phyloP scores from a whole-genome alignment of 441 rosid genomes.

The Populus hybrid region DNA sequence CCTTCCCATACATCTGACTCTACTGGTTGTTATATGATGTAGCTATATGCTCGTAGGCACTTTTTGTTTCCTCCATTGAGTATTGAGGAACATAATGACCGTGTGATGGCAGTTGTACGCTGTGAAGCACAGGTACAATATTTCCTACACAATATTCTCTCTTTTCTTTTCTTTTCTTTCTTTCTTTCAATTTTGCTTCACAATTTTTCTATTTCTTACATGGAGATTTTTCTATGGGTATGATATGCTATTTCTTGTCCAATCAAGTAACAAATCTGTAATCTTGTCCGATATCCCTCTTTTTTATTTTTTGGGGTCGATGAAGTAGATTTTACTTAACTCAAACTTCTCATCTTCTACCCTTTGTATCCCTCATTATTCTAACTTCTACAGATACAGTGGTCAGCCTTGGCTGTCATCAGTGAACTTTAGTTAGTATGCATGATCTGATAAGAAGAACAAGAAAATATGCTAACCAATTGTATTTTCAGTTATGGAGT shows the following conservation, averaged over 20 bases:
- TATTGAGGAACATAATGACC: slow-evolving; percentile 75
- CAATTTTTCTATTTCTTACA: neutral
- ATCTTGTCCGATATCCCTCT: neutral
- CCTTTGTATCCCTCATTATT: neutral
- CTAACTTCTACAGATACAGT: neutral
- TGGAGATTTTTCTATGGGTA: neutral
- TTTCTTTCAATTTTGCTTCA: neutral
- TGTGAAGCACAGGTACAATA: slow-evolving; percentile 84
- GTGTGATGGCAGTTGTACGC: slow-evolving; percentile 75
- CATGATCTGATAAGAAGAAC: neutral
- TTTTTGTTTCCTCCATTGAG: slow-evolving; percentile 77
- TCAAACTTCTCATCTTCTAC: neutral
- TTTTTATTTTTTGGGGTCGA: neutral
- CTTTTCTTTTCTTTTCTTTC: neutral
- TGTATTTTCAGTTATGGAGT: neutral
- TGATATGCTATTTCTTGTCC: neutral
- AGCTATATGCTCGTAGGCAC: slow-evolving; percentile 85
- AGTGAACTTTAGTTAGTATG: neutral
- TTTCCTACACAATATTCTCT: neutral
- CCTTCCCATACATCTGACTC: slow-evolving; percentile 8
- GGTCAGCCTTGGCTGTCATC: neutral
- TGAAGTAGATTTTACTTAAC: no score
- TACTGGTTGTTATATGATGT: slow-evolving; percentile 28
- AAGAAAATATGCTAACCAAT: neutral
- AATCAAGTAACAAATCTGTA: neutral